Conservation (phyloP, 371 early-diverging fungal genomes). For the Mortierella sp. region DNA sequence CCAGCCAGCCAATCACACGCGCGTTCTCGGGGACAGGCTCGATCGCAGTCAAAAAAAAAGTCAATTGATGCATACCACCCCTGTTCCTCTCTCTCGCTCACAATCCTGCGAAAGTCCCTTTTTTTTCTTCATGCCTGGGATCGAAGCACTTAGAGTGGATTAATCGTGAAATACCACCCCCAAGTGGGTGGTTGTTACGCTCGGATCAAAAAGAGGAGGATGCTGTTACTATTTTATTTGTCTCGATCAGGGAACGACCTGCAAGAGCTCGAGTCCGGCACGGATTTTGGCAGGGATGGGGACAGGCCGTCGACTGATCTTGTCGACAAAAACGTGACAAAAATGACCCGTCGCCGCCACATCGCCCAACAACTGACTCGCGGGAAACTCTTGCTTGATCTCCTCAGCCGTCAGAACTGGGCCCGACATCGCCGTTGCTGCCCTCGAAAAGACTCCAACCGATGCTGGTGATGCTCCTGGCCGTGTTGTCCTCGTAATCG, state of each 20-base stretch:
- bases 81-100: not conserved
- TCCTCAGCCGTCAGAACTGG: constrained; percentile 17
- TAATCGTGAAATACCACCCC: too few species aligned
- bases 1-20: not conserved
- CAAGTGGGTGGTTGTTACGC: not conserved
- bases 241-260: constrained; percentile 5
- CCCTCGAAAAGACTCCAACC: constrained; percentile 25
- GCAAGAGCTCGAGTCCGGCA: constrained; percentile 28
- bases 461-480: constrained; percentile 16
- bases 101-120: not conserved
- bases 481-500: not conserved
- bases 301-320: constrained; percentile 42
- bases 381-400: constrained; percentile 13
- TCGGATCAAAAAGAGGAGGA: not conserved
- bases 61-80: not conserved
- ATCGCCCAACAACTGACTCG: constrained; percentile 31
- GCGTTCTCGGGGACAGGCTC: not conserved
- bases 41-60: not conserved
- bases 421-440: constrained; percentile 16
- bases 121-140: too few species aligned
- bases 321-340: constrained; percentile 57
- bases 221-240: not conserved
- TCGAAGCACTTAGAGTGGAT: too few species aligned
- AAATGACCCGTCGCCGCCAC: constrained; percentile 54
- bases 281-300: constrained; percentile 49